These are phyloP conservation scores for Grosmannia penicillata DNA, from an alignment of 2,329 filamentous ascomycete genomes.

Conservation along the genomic window DNA sequence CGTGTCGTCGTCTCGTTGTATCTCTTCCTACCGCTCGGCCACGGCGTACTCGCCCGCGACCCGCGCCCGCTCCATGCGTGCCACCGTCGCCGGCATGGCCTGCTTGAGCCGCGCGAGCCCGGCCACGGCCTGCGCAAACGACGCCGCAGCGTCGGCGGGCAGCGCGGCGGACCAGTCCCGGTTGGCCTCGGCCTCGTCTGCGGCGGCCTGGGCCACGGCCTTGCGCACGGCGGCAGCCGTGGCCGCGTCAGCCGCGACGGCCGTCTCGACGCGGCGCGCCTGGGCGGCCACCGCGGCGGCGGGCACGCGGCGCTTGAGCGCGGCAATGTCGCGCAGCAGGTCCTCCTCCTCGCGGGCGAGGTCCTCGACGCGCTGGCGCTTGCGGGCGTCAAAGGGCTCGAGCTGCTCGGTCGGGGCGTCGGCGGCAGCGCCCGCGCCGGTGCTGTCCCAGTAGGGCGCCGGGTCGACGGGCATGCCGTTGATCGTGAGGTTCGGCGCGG, in stretches of 20 bases:
- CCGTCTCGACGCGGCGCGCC: constrained; percentile 23
- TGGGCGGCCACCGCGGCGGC: constrained; percentile 24
- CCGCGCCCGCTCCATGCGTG: constrained; percentile 49
- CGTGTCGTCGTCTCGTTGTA: not conserved
- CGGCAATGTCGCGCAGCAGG: constrained; percentile 47
- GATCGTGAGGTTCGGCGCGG: constrained; percentile 44
- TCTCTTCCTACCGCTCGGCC: constrained; percentile 16
- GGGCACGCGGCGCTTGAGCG: constrained; percentile 40
- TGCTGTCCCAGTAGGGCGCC: constrained; percentile 19
- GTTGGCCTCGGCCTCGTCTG: not conserved
- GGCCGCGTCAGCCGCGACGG: constrained; percentile 31
- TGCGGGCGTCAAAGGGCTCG: constrained; percentile 45
- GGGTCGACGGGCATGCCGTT: constrained; percentile 40
- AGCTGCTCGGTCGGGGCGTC: constrained; percentile 24
- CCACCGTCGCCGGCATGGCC: constrained; percentile 46
- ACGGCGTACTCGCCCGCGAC: constrained; percentile 44
- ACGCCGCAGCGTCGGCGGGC: constrained; percentile 12
- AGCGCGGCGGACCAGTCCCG: too few species aligned
- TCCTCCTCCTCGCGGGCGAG: constrained; percentile 49
- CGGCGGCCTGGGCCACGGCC: not conserved
- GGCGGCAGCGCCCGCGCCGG: not conserved
- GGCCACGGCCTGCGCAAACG: constrained; percentile 28
- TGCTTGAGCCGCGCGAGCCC: constrained; percentile 38
- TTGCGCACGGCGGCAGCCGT: constrained; percentile 14
- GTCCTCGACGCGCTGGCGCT: constrained; percentile 42